Evolutionary conservation across 441 rosid genomes (phyloP), one percentile per base, ranked within the genome.

Genomic region (Gossypium aridum): DNA sequence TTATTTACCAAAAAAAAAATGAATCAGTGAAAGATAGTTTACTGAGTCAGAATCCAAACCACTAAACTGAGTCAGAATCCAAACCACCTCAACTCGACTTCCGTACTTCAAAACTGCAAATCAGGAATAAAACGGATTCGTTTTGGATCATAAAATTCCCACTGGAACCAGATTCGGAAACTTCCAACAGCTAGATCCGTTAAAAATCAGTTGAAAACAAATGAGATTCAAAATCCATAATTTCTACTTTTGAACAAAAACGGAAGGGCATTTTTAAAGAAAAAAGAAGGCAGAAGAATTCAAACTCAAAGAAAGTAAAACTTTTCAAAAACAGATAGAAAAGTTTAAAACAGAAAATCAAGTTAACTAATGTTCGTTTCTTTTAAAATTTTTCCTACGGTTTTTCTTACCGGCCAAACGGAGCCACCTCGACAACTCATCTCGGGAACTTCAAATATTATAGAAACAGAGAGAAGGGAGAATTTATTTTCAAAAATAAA

Each of bases 331-430:
- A n/a, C 0, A 51, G 1, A 23, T 49, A 14, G 8, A 26, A 3
- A 7, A 1, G 3, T 14, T 25, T n/a, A 26, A 51, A 62, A 7
- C 62, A 31, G 5, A 54, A 59, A 71, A 71, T 7, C 19, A 39
- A 60, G 37, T 22, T 59, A 22, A 23, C 13, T 13, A 22, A 2
- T 66, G 8, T 43, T 54, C 13, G 10, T 7, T 64, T 64, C 47
- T 16, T 60, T 61, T 26, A 34, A 34, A 6, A 34, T 34, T 34
- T 6, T 34, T 34, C 25, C 60, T 16, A 16, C 23, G 0, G 0
- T 6, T 55, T 78, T 78, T 74, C 78, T 74, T 2, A 26, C 55
- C 22, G 13, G 66, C 74, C 74, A 60, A 71, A 79, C 74, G 17
- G 70, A 75, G 39, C 13, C n/a, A 47, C 31, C 4, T 56, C 45